A percentile compares a stretch with the other conserved stretches of the same genome.
Conservation (phyloP, 129 eudicot genomes). For the Ambrosia artemisiifolia region DNA sequence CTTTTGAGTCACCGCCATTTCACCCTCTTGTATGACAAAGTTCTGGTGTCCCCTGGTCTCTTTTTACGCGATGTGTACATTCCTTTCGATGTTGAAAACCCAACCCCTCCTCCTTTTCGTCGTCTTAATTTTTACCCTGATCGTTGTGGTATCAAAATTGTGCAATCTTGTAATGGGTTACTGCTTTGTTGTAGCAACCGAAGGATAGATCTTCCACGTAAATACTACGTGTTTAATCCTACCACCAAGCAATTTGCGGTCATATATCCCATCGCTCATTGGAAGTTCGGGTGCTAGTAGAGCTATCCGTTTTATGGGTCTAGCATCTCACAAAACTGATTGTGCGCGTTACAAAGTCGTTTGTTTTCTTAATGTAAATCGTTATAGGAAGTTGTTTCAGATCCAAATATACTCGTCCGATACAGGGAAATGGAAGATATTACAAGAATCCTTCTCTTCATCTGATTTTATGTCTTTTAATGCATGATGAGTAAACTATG, state of each 20-base stretch:
- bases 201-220: neutral
- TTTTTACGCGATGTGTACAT: conserved; percentile 12
- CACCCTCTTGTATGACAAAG: neutral
- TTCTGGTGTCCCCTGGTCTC: neutral
- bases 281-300: conserved; percentile 13
- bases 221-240: conserved; percentile 20
- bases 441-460: conserved; percentile 7
- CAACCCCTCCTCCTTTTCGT: conserved; percentile 16
- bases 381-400: conserved; percentile 1
- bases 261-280: conserved; percentile 8
- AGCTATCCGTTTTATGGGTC: conserved; percentile 12
- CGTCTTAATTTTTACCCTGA: conserved; percentile 4
- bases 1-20: no score
- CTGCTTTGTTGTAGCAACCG: conserved; percentile 17
- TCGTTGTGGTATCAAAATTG: conserved; percentile 6
- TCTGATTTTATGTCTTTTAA: neutral
- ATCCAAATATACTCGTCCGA: conserved; percentile 37
- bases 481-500: neutral
- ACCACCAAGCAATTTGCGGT: conserved; percentile 22
- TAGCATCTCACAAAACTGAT: conserved; percentile 13
- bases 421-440: conserved; percentile 21
- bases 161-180: conserved; percentile 24
- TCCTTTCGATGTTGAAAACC: conserved; percentile 2
- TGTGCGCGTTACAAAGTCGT: conserved; percentile 13
- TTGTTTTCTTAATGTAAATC: neutral